Base-by-base conservation (phyloP, 169 alveolate species). In the Eimeria maxima region DNA sequence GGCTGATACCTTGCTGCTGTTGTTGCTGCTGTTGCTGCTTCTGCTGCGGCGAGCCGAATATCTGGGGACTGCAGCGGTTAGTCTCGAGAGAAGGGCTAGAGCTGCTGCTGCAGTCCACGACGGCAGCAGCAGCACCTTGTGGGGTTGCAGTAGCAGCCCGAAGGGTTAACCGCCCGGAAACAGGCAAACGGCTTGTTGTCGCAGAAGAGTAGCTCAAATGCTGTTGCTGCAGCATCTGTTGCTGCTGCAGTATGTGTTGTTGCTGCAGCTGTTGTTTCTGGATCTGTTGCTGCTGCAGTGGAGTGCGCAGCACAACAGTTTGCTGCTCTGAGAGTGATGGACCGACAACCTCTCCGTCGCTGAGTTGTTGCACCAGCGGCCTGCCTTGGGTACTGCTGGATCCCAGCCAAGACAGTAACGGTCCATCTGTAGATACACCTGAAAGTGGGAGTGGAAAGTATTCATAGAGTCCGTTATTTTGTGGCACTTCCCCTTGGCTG, bases 301-400 rank as follows among this genome's bases (percentile, higher is more conserved):
- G 29, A 2, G 20, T 14, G 33, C 42, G 47, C n/a, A 81, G 47
- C n/a, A 81, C 53, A 13, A 45, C 73, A n/a, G 90, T 14, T 29
- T 22, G 57, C 60, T 42, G 8, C 86, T 8, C 33, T 4, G 13
- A 22, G 10, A 10, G 0, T 6, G 69, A 4, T 3, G 8, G 10
- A 11, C 14, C 16, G 3, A n/a, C 13, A 20, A 81, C 33, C 47
- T 81, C 69, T 4, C 90, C 90, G 4, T 81, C 90, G 24, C 90
- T 81, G n/a, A 50, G 69, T 22, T 84, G 93, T 63, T 84, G 93
- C 93, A 57, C n/a, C 74, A 84, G 27, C 27, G 84, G 57, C 55
- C 0, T 18, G 6, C 57, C 11, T 20, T 74, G 55, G 0, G 16
- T 4, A 57, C n/a, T 38, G 55, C 42, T 33, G 29, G 60, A 7